Base-by-base conservation (phyloP, 2,329 filamentous ascomycete genomes). In the Fragosphaeria purpurea region DNA sequence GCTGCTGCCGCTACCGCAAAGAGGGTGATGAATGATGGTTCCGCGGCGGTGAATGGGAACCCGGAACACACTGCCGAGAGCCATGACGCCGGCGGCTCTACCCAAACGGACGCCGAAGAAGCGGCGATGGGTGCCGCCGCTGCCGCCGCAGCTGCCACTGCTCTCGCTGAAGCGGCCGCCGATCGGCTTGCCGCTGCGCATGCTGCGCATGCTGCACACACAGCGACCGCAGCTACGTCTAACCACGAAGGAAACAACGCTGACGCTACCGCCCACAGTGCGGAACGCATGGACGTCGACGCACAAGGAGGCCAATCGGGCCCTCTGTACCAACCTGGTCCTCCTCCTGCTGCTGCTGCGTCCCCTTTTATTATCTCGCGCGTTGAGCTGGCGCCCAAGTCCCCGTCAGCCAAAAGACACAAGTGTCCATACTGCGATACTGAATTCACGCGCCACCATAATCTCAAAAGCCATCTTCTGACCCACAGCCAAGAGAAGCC, bases 401-500 rank as follows among this genome's bases (percentile, higher is more conserved):
- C 88, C 6, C 83, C 86, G 0, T 87, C 88, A 4, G 82, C 85
- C 1, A 96, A 95, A 70, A 91, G 93, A 62, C 91, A 98, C 71
- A 95, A 93, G 66, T 98, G 93, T 63, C 91, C 88, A 1, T 95
- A 95, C 66, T 98, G 93, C 73, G 82, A 88, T 40, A 96, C 93
- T 5, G 93, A 95, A 62, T 98, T 98, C 60, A 98, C 93, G 33
- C 82, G 93, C 43, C 93, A 97, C 64, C 93, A 97, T 65, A 97
- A 98, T 62, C 78, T 97, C 33, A 98, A 97, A 70, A 96, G 89
- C 59, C 93, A 98, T 70, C 77, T 98, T 51, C 79, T 98, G 63
- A 97, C 93, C 0, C 93, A 97, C 67, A 96, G 90, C 61, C 91
- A 98, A 73, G 93, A 98, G 67, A 98, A 98, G 68, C 93, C 93